Conservation (phyloP, 2,329 filamentous ascomycete genomes). For the Diaporthe sp. region DNA sequence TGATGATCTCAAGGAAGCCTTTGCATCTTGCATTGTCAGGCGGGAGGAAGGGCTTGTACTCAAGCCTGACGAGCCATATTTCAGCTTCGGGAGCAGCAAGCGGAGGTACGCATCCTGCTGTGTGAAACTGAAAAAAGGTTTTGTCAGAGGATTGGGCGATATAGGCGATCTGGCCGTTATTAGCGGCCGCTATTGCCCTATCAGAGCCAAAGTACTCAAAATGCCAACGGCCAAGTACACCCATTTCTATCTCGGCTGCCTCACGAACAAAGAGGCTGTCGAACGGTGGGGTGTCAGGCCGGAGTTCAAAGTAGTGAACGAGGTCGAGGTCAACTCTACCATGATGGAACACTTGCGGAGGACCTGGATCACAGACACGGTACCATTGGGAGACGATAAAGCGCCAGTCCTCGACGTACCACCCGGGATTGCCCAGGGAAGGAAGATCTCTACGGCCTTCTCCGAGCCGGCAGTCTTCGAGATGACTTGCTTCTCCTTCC, state of each 20-base stretch:
- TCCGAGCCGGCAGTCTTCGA: conserved; percentile 82
- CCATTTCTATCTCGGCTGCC: conserved; percentile 83
- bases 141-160: conserved; percentile 82
- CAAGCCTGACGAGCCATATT: conserved; percentile 85
- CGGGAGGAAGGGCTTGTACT: conserved; percentile 84
- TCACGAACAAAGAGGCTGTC: conserved; percentile 75
- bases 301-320: conserved; percentile 75
- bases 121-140: conserved; percentile 92
- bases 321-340: conserved; percentile 67
- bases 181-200: conserved; percentile 78
- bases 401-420: conserved; percentile 61
- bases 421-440: conserved; percentile 55
- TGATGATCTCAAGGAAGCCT: conserved; percentile 70
- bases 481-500: conserved; percentile 83
- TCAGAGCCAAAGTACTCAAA: conserved; percentile 67
- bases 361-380: conserved; percentile 59
- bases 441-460: conserved; percentile 69
- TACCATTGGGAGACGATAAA: conserved; percentile 53
- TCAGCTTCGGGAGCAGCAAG: conserved; percentile 61
- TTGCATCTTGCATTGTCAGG: conserved; percentile 74
- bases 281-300: conserved; percentile 63
- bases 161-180: conserved; percentile 86
- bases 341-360: conserved; percentile 64
- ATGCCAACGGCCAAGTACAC: conserved; percentile 77
- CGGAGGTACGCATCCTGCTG: conserved; percentile 62